Conservation (phyloP, 2,329 filamentous ascomycete species). For the Fusarium mundagurra region DNA sequence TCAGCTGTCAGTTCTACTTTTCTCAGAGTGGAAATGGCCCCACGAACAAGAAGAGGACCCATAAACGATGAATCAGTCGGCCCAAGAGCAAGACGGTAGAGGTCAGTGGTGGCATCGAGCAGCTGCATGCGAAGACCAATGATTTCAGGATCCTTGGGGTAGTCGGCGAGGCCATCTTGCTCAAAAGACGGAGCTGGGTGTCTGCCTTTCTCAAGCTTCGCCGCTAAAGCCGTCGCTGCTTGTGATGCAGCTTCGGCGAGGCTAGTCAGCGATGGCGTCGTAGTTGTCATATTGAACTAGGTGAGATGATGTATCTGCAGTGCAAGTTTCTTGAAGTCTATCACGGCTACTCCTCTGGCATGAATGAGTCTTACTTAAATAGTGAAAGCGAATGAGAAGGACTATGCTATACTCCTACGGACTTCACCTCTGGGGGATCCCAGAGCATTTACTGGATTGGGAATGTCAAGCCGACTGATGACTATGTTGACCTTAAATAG, state of each 20-base stretch:
- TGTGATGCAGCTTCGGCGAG: not conserved
- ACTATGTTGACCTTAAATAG: too few relatives aligned
- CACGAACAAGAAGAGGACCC: slow-evolving; percentile 2
- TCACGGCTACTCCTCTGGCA: too few relatives aligned
- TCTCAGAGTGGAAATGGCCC: not conserved
- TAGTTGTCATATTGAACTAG: not conserved
- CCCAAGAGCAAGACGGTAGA: slow-evolving; percentile 19
- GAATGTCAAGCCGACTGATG: not conserved
- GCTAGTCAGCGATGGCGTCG: not conserved
- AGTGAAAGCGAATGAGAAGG: not conserved
- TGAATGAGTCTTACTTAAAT: not conserved
- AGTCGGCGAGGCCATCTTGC: slow-evolving; percentile 5
- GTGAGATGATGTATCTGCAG: not conserved
- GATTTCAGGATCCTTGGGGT: slow-evolving; percentile 20
- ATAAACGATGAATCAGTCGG: slow-evolving; percentile 17
- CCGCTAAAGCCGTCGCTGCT: not conserved
- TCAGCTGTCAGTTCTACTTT: not conserved
- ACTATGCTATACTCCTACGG: not conserved
- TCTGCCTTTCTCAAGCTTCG: slow-evolving; percentile 9
- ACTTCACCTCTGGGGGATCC: too few relatives aligned
- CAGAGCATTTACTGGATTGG: not conserved
- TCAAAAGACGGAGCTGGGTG: slow-evolving; percentile 6
- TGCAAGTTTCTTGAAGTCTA: not conserved
- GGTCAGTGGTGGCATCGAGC: slow-evolving; percentile 12
- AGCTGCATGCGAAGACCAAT: slow-evolving; percentile 19